A percentile compares a stretch with the other conserved stretches of the same genome.
These are phyloP conservation scores for Tolypocladium ophioglossoides DNA, from an alignment of 2,329 filamentous ascomycete species.

Conservation along the genomic window DNA sequence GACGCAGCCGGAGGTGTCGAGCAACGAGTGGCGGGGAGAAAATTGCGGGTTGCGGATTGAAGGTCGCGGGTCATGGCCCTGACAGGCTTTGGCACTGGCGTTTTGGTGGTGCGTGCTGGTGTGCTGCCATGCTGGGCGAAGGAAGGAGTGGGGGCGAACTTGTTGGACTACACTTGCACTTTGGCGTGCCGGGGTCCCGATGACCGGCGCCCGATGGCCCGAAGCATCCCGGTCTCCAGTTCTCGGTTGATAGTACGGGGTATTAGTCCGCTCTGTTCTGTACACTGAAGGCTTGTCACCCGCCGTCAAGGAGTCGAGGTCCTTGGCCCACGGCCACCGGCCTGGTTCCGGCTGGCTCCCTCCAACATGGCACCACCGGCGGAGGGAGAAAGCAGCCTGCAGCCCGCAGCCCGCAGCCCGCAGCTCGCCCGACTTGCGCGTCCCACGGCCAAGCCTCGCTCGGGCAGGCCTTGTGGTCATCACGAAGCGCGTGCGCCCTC, in stretches of 20 bases:
- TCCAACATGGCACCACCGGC: neutral
- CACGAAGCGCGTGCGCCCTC: neutral
- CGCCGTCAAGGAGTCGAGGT: too few species aligned
- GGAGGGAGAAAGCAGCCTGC: too few species aligned
- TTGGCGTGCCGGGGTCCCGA: neutral
- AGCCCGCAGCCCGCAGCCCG: too few species aligned
- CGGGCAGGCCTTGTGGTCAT: neutral
- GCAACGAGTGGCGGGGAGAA: neutral
- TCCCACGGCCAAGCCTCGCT: neutral
- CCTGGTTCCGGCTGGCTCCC: too few species aligned
- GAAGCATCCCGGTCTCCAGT: neutral
- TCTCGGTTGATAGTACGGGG: too few species aligned
- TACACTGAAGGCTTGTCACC: too few species aligned
- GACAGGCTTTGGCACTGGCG: neutral
- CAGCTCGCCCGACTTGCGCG: too few species aligned
- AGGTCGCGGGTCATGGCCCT: neutral
- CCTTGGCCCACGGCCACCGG: too few species aligned
- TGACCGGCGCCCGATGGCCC: conserved; percentile 1
- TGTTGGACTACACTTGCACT: too few species aligned
- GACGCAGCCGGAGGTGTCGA: neutral
- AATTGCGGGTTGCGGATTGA: neutral
- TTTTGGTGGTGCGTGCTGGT: neutral
- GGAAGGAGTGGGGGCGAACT: neutral
- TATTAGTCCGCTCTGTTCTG: too few species aligned
- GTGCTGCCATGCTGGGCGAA: neutral